Evolutionary conservation across 805 yeast species (phyloP).

Genomic region (Yamadazyma sp.): DNA sequence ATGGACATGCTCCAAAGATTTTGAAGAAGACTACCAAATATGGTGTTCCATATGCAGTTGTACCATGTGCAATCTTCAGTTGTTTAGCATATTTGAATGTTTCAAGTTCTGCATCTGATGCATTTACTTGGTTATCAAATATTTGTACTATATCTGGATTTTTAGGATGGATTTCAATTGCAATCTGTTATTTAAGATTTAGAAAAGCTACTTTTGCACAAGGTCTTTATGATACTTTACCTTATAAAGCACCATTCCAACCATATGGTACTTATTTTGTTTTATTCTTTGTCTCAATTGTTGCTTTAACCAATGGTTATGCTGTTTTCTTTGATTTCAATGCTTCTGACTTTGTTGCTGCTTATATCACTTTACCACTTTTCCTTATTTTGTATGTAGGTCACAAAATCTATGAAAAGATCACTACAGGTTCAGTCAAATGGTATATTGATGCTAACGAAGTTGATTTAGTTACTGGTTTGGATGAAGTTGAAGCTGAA

Average conservation of each 20-base stretch:
- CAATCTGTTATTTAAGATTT: conserved; percentile 59
- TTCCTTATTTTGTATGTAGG: conserved; percentile 24
- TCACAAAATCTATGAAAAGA: conserved; percentile 23
- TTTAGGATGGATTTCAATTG: conserved; percentile 56
- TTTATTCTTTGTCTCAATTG: conserved; percentile 18
- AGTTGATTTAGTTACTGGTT: conserved; percentile 58
- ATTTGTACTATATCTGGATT: conserved; percentile 69
- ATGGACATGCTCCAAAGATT: conserved; percentile 19
- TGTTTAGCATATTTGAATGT: conserved; percentile 34
- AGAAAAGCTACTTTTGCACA: conserved; percentile 28
- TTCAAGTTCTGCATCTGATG: conserved; percentile 55
- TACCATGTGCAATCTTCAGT: conserved; percentile 19
- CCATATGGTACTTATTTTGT: conserved; percentile 31
- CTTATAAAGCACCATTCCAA: conserved; percentile 26
- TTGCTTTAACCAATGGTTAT: conserved; percentile 31
- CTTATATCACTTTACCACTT: conserved; percentile 33
- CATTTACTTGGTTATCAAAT: conserved; percentile 69
- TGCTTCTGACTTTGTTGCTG: conserved; percentile 28
- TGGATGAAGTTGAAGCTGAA: conserved; percentile 56
- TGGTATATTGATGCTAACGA: conserved; percentile 51
- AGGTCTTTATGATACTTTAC: conserved; percentile 15
- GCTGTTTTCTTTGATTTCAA: conserved; percentile 30
- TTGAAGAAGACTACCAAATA: conserved; percentile 13
- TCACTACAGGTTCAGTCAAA: conserved; percentile 19
- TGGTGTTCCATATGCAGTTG: conserved; percentile 18